A percentile compares a stretch with the other conserved stretches of the same genome.
Conservation (phyloP, 305 asterid species). For the Fraxinus latifolia region DNA sequence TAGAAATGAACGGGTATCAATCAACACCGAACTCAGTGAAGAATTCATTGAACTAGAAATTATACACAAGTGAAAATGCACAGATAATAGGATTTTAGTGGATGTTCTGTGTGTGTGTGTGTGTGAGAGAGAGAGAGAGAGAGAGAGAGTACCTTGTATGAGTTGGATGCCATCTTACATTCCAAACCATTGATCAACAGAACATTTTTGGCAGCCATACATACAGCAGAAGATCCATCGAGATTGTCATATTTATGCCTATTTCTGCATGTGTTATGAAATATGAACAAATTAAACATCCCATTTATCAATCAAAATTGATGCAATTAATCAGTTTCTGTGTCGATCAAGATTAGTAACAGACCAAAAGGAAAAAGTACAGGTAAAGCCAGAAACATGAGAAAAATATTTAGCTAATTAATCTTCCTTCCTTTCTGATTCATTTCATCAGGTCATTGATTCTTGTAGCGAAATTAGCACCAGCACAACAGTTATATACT, state of each 20-base stretch:
- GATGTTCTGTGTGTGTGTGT: not conserved
- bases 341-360: not conserved
- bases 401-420: not conserved
- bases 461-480: not conserved
- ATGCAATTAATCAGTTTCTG: not conserved
- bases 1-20: not conserved
- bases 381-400: not conserved
- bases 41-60: not conserved
- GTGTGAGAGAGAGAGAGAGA: not conserved
- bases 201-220: slow-evolving; percentile 64
- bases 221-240: slow-evolving; percentile 58
- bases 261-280: slow-evolving; percentile 54
- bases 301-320: not conserved
- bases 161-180: slow-evolving; percentile 85
- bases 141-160: slow-evolving; percentile 73
- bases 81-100: not conserved
- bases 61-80: not conserved
- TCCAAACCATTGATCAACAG: slow-evolving; percentile 78
- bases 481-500: not conserved
- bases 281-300: slow-evolving; percentile 23
- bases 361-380: not conserved
- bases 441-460: not conserved
- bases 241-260: slow-evolving; percentile 45
- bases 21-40: not conserved
- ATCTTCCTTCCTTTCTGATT: not conserved